Conservation (phyloP, 2,329 filamentous ascomycete species). For the Ophiostoma angusticollis region DNA sequence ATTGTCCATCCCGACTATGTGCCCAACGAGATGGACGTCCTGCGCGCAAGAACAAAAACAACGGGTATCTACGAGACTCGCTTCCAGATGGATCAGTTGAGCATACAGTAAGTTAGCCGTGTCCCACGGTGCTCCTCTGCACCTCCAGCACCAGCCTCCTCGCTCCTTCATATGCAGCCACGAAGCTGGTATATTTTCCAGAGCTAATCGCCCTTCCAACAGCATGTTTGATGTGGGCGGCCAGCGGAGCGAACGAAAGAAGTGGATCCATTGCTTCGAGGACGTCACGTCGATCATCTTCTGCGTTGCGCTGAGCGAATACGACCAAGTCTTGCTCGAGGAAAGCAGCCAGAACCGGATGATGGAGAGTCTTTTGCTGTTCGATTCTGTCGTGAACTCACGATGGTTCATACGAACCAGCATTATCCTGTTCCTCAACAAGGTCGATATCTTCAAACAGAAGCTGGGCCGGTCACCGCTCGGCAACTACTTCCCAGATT, state of each 20-base stretch:
- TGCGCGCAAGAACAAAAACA: conserved; percentile 92
- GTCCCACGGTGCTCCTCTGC: too few relatives aligned
- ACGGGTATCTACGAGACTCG: conserved; percentile 98
- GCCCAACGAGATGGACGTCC: conserved; percentile 85
- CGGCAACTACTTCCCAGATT: conserved; percentile 94
- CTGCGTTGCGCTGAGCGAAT: conserved; percentile 94
- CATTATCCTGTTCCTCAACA: conserved; percentile 97
- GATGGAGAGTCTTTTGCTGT: conserved; percentile 95
- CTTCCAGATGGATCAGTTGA: conserved; percentile 96
- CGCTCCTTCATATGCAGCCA: too few relatives aligned
- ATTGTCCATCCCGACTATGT: conserved; percentile 79
- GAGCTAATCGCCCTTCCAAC: conserved; percentile 7
- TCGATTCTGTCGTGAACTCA: conserved; percentile 97
- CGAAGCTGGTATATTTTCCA: not conserved
- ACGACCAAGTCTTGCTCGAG: conserved; percentile 92
- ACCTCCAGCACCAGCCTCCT: too few relatives aligned
- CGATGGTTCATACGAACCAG: conserved; percentile 98
- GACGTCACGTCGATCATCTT: conserved; percentile 99
- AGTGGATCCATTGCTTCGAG: conserved; percentile 99
- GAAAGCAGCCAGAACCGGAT: conserved; percentile 99
- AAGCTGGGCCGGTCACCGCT: conserved; percentile 83
- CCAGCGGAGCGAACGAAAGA: conserved; percentile 93
- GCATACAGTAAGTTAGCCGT: conserved; percentile 72
- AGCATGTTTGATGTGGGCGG: conserved; percentile 99
- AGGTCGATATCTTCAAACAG: conserved; percentile 94